Evolutionary conservation across 805 yeast genomes (phyloP), one percentile per base, ranked within the genome.

Genomic region (Sporopachydermia quercuum): DNA sequence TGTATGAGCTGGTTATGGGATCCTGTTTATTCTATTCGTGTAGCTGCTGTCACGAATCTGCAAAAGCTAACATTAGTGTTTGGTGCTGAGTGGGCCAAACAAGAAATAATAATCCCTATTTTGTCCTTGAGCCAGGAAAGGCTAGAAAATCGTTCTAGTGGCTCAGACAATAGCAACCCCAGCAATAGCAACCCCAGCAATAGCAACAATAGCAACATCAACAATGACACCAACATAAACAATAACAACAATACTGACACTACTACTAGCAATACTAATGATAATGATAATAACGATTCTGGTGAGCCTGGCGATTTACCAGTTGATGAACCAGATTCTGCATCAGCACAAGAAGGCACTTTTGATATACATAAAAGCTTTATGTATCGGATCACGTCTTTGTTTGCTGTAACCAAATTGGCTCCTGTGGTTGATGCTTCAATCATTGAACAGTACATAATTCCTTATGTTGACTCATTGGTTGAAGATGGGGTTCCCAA

Each of bases 1-100:
- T 91, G 96, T 53, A 73, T 91, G 73, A 81, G 87, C n/a, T 91
- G 98, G 97, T 67, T 91, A 47, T 87, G 96, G 95, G 99, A 91
- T 62, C 82, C 87, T 3, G 98, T 91, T 34, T 91, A 75, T 61
- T 87, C 97, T 3, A 87, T 91, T 45, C 77, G 99, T 60, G 93
- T 85, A 48, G 98, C 98, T 5, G 97, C 97, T 1, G 94, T 91
- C 19, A 64, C 67, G 42, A 91, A 87, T 58, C 65, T 91, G 49
- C 77, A 72, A 48, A 77, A 79, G 49, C 67, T 91, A 50, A 77
- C 96, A 3, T 73, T 71, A 48, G 85, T 84, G 30, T 91, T 91
- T 61, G 98, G 97, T 19, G 77, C 87, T 30, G 76, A 76, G 33
- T 91, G 99, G 99, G 89, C 96, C 37, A 77, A 84, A 56, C 63